phyloP scores from a whole-genome alignment of 768 basidiomycete genomes.

The Macrolepiota fuliginosa region DNA sequence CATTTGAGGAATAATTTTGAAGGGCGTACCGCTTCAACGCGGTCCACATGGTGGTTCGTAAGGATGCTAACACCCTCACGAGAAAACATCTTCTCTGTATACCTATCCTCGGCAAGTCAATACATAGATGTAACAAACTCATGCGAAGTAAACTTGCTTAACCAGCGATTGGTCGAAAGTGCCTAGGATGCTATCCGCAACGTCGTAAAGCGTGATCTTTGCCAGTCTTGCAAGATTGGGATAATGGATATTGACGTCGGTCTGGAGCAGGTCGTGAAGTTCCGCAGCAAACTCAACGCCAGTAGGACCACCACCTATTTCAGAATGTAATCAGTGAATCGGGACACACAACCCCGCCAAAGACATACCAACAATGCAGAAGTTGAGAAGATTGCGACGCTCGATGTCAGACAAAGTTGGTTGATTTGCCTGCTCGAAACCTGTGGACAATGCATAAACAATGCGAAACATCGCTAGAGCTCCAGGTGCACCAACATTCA shows the following conservation, averaged over 20 bases:
- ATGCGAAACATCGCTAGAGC: not conserved
- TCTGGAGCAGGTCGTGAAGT: constrained; percentile 71
- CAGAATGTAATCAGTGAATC: not conserved
- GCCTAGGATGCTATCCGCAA: constrained; percentile 73
- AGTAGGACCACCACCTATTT: constrained; percentile 68
- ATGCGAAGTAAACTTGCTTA: constrained; percentile 35
- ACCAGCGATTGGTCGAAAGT: constrained; percentile 68
- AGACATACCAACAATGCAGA: constrained; percentile 77
- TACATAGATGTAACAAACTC: not conserved
- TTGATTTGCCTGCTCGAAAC: constrained; percentile 85
- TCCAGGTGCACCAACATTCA: constrained; percentile 49
- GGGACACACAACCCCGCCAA: not conserved
- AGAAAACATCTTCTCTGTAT: constrained; percentile 66
- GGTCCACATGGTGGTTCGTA: constrained; percentile 71
- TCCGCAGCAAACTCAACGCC: constrained; percentile 86
- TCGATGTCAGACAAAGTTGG: constrained; percentile 75
- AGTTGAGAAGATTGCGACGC: constrained; percentile 73
- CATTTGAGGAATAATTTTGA: not conserved
- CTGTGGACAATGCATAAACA: constrained; percentile 24
- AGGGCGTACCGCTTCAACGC: constrained; percentile 52
- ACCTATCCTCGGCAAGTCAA: constrained; percentile 34
- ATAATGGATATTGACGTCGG: constrained; percentile 61
- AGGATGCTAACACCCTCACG: constrained; percentile 73
- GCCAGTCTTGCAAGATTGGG: constrained; percentile 61
- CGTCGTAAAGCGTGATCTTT: constrained; percentile 79